These are phyloP conservation scores for Mrakia frigida DNA, from an alignment of 768 basidiomycete genomes.

Conservation along the genomic window DNA sequence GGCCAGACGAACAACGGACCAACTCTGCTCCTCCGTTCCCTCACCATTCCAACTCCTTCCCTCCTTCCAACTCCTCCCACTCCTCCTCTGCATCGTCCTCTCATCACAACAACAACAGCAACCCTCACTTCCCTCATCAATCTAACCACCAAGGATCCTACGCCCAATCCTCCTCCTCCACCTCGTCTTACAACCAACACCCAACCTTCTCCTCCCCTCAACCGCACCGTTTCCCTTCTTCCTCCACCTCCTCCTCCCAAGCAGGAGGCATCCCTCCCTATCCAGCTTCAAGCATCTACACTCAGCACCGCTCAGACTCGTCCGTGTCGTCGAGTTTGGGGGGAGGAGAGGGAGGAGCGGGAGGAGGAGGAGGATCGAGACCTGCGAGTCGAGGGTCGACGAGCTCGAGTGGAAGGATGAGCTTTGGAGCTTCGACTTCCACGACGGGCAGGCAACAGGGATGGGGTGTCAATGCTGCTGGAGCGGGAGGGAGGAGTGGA, in stretches of 20 bases:
- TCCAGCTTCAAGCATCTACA: neutral
- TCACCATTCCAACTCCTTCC: neutral
- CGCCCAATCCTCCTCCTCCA: neutral
- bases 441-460: slow-evolving; percentile 13
- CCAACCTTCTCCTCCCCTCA: slow-evolving; percentile 2
- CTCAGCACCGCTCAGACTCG: slow-evolving; percentile 19
- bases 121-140: neutral
- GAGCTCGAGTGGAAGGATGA: slow-evolving; percentile 23
- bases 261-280: neutral
- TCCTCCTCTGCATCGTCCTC: slow-evolving; percentile 9
- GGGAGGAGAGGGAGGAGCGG: neutral
- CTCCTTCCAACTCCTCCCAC: neutral
- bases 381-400: slow-evolving; percentile 1
- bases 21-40: slow-evolving; percentile 25
- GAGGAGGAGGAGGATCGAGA: neutral
- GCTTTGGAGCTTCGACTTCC: slow-evolving; percentile 19
- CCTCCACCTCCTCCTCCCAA: neutral
- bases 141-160: neutral
- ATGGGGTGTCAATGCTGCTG: slow-evolving; percentile 11
- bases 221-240: slow-evolving; percentile 1
- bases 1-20: slow-evolving; percentile 13
- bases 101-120: neutral
- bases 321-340: slow-evolving; percentile 1
- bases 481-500: slow-evolving; percentile 2
- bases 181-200: neutral